Conservation (phyloP, 495 filamentous ascomycete species). For the Aspergillus heteromorphus region DNA sequence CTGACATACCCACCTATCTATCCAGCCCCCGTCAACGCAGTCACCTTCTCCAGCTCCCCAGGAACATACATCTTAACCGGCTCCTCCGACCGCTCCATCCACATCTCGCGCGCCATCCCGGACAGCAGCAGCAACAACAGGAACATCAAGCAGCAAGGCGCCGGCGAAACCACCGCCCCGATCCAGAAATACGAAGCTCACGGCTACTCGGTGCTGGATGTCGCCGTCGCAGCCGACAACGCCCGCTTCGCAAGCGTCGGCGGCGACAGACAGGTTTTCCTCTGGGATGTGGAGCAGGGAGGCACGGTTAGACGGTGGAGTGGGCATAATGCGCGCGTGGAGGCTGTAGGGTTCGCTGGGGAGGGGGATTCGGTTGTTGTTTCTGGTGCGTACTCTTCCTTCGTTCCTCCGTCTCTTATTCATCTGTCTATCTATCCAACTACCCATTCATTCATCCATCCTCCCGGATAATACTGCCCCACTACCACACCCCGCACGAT, state of each 20-base stretch:
- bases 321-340: slow-evolving; percentile 68
- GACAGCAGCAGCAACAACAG: slow-evolving; percentile 30
- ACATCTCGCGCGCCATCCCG: slow-evolving; percentile 66
- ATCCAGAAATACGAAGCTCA: slow-evolving; percentile 87
- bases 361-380: slow-evolving; percentile 63
- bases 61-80: slow-evolving; percentile 68
- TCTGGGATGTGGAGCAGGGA: slow-evolving; percentile 87
- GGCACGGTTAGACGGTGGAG: slow-evolving; percentile 68
- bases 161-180: slow-evolving; percentile 42
- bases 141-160: slow-evolving; percentile 3
- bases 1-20: no score
- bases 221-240: slow-evolving; percentile 73
- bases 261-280: slow-evolving; percentile 82
- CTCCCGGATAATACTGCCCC: no score
- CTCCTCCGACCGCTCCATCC: slow-evolving; percentile 75
- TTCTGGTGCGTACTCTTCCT: slow-evolving; percentile 51
- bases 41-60: slow-evolving; percentile 36
- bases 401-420: no score
- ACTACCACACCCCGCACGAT: no score
- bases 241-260: slow-evolving; percentile 73
- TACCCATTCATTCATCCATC: no score
- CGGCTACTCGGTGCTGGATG: slow-evolving; percentile 81
- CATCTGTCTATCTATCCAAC: no score
- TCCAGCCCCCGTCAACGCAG: slow-evolving; percentile 39
- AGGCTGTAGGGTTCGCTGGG: slow-evolving; percentile 72